Evolutionary conservation across 257 asterid species (phyloP), one percentile per base, ranked within the genome.

Genomic region (Leonotis leonurus): DNA sequence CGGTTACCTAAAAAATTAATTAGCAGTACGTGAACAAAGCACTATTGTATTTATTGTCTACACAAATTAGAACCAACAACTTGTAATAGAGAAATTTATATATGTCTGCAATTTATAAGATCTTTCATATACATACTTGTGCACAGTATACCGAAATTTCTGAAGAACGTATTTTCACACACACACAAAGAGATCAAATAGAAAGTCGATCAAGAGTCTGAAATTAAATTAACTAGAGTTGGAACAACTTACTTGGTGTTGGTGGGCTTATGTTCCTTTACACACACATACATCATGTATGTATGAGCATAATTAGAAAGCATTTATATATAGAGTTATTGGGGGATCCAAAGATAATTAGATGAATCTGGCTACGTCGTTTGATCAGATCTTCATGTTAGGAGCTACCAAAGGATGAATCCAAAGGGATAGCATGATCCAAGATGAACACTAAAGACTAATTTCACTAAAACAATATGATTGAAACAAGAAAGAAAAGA

Each of bases 371-470:
- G 6, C 10, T 7, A 2, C 10, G 0, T 5, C 37, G 8, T 8
- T 7, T 2, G 74, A 75, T 70, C 49, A n/a, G 72, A 72, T 67
- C 75, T 68, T 44, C 56, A 50, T 61, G 51, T 41, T n/a, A 62
- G 72, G 64, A 83, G 91, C 92, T 69, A 74, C 83, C 77, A 74
- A 81, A 80, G 96, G 96, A 85, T 76, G 85, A 80, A 80, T 80
- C 85, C 82, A 67, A 80, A 80, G 73, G 64, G 82, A 81, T 78
- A 71, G 84, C 87, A 81, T 81, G 95, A 89, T 89, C 95, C 95
- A 72, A 78, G 39, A 69, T 45, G 33, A 18, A 32, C 2, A 9
- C 1, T 22, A 36, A n/a, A n/a, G n/a, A n/a, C 0, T 39, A 37
- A 35, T 11, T 11, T 12, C 2, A 1, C 22, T 25, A 4, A n/a